Percentiles rank a stretch among this genome's conserved stretches.
These are phyloP conservation scores for Linum trigynum DNA, from an alignment of 345 rosid genomes.

Conservation along the genomic window DNA sequence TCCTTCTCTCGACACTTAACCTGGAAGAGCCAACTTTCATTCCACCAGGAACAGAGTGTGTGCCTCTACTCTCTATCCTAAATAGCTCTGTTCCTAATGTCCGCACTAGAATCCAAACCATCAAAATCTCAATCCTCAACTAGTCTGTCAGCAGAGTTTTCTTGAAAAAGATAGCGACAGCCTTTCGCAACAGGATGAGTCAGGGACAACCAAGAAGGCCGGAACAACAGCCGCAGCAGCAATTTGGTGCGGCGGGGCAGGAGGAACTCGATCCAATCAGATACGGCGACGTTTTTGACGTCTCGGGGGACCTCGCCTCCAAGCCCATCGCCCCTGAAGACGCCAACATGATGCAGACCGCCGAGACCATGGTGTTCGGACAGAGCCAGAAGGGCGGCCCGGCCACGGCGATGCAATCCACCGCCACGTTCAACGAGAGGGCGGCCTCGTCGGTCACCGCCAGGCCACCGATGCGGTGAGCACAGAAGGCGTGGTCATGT, in stretches of 20 bases:
- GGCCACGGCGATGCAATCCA: constrained; percentile 55
- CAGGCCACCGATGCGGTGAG: constrained; percentile 32
- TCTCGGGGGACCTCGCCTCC: constrained; percentile 42
- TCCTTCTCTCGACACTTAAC: no score
- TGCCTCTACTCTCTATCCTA: no score
- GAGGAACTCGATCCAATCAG: constrained; percentile 27
- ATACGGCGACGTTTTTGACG: constrained; percentile 52
- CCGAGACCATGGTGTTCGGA: constrained; percentile 52
- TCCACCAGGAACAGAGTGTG: no score
- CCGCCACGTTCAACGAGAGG: constrained; percentile 44
- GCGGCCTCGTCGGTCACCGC: constrained; percentile 41
- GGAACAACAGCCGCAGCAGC: no score
- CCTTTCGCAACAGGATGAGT: constrained; percentile 36
- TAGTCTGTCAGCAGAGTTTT: background rate
- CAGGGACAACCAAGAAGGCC: constrained; percentile 51
- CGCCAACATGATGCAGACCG: constrained; percentile 65
- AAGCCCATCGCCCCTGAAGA: constrained; percentile 51
- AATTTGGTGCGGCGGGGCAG: no score
- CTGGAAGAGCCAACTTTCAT: no score
- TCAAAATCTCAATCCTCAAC: no score
- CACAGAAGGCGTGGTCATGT: constrained; percentile 41
- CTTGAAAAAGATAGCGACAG: background rate
- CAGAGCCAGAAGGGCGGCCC: constrained; percentile 50
- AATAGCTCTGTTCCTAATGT: no score
- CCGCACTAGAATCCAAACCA: no score